Conservation (phyloP, 192 early-diverging fungal genomes). For the Coemansia sp. region DNA sequence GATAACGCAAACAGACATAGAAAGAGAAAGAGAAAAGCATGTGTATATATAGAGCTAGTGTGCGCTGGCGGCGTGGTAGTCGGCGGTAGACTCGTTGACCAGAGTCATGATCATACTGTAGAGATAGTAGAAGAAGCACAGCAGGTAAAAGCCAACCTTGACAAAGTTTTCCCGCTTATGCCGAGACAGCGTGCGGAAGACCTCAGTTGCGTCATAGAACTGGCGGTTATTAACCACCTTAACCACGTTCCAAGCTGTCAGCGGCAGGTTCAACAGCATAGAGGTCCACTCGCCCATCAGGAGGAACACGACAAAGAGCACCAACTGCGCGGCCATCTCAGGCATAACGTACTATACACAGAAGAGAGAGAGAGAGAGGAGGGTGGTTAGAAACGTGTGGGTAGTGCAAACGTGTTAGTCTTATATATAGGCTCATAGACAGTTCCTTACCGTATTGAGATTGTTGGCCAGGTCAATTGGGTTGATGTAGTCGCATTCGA, state of each 20-base stretch:
- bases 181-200: conserved; percentile 89
- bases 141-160: conserved; percentile 95
- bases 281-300: conserved; percentile 89
- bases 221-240: conserved; percentile 86
- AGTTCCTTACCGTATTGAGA: conserved; percentile 81
- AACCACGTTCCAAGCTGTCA: conserved; percentile 84
- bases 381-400: conserved; percentile 5
- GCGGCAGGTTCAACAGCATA: conserved; percentile 82
- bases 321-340: conserved; percentile 84
- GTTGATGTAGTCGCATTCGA: conserved; percentile 99
- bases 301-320: conserved; percentile 83
- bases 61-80: conserved; percentile 29
- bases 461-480: conserved; percentile 98
- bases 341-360: conserved; percentile 88
- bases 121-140: conserved; percentile 94
- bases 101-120: conserved; percentile 72
- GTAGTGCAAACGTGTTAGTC: conserved; percentile 5
- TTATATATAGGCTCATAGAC: neutral
- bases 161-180: conserved; percentile 98
- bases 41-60: conserved; percentile 15
- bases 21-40: neutral
- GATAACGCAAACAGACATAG: neutral
- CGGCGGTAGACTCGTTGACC: conserved; percentile 56
- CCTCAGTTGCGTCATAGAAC: conserved; percentile 98
- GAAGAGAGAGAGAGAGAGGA: neutral